A percentile compares a stretch with the other conserved stretches of the same genome.
Conservation (phyloP, 2,329 filamentous ascomycete genomes). For the Akanthomyces muscarius region DNA sequence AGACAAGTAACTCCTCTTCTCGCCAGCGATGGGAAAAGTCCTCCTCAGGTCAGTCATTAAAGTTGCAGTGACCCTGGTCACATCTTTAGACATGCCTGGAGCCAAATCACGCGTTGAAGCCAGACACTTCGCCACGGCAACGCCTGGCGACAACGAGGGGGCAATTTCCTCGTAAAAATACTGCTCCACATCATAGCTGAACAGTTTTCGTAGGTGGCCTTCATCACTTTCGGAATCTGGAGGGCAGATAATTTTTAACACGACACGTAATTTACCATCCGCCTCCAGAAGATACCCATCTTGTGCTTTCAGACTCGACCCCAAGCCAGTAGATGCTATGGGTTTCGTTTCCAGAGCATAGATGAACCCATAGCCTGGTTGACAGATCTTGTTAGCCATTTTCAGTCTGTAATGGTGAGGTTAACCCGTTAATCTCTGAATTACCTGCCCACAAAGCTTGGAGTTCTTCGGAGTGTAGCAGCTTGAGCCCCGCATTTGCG, state of each 20-base stretch:
- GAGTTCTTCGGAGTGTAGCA: slow-evolving; percentile 35
- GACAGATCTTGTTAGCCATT: background rate
- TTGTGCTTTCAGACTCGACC: slow-evolving; percentile 8
- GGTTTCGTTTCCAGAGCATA: slow-evolving; percentile 47
- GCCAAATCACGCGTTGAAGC: slow-evolving; percentile 34
- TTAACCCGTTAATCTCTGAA: background rate
- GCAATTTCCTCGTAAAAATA: slow-evolving; percentile 59
- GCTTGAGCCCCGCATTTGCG: slow-evolving; percentile 36
- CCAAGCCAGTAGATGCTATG: slow-evolving; percentile 20
- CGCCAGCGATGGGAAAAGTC: slow-evolving; percentile 52
- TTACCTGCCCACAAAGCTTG: slow-evolving; percentile 44
- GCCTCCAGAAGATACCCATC: background rate
- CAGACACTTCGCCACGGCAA: slow-evolving; percentile 49
- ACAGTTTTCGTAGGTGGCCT: slow-evolving; percentile 60
- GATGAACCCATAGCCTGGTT: slow-evolving; percentile 49
- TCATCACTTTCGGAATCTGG: slow-evolving; percentile 46
- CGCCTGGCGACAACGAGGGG: slow-evolving; percentile 38
- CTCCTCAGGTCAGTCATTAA: slow-evolving; percentile 54
- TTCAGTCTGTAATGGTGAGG: background rate
- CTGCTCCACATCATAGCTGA: slow-evolving; percentile 65
- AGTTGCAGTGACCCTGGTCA: slow-evolving; percentile 45
- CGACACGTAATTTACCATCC: slow-evolving; percentile 35
- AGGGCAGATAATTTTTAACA: slow-evolving; percentile 59
- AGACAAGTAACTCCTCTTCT: slow-evolving; percentile 46
- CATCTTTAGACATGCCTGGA: slow-evolving; percentile 27